A percentile compares a stretch with the other conserved stretches of the same genome.
Evolutionary conservation across 2,329 filamentous ascomycete species (phyloP).

Genomic region (Epicoccum sorghinum): DNA sequence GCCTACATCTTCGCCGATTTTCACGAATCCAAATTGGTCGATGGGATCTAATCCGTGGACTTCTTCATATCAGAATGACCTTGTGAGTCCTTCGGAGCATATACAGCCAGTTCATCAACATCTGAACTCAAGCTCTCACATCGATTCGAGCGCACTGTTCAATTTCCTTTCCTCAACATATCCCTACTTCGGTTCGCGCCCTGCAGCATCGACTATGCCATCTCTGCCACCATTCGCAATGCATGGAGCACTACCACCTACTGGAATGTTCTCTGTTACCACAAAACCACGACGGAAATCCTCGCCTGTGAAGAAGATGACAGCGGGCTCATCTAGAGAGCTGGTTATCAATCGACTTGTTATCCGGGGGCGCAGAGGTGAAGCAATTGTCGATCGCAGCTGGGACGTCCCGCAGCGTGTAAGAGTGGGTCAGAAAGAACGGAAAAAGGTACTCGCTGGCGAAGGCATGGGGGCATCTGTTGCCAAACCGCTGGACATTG

Average conservation of each 20-base stretch:
- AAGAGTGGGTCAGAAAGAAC: not conserved
- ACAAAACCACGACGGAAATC: conserved; percentile 17
- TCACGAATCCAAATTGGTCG: too few species aligned
- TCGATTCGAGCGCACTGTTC: too few species aligned
- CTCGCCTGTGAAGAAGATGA: conserved; percentile 6
- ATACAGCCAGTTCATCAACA: too few species aligned
- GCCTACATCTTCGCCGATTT: too few species aligned
- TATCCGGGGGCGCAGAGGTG: conserved; percentile 22
- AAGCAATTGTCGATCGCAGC: conserved; percentile 26
- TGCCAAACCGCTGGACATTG: too few species aligned
- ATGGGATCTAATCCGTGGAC: too few species aligned
- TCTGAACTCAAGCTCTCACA: too few species aligned
- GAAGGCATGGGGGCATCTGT: too few species aligned
- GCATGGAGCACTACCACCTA: conserved; percentile 16
- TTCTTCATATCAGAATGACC: too few species aligned
- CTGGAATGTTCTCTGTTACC: conserved; percentile 28
- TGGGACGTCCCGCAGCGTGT: conserved; percentile 24
- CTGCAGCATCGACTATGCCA: not conserved
- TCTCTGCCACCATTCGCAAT: not conserved
- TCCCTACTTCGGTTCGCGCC: not conserved
- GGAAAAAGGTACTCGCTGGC: too few species aligned
- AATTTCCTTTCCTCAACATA: too few species aligned
- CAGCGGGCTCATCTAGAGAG: not conserved
- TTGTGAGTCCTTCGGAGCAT: too few species aligned
- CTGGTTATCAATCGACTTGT: conserved; percentile 23